Evolutionary conservation across 2,329 filamentous ascomycete species (phyloP), one percentile per base, ranked within the genome.

Genomic region (Aspergillus fructus): DNA sequence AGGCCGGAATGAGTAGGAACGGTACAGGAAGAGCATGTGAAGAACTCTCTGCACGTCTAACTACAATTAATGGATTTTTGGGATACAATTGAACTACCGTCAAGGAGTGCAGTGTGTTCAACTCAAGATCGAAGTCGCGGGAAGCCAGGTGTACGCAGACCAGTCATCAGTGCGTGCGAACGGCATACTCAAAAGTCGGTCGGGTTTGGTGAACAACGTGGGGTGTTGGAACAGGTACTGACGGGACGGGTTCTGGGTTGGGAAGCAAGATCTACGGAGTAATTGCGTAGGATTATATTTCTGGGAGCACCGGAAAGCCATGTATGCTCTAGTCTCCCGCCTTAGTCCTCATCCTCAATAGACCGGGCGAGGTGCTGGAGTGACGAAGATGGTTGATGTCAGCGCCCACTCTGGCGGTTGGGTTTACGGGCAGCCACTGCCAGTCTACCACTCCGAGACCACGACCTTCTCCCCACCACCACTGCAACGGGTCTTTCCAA

Each of bases 381-480:
- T 40, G 27, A 34, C 34, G 40, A 52, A 41, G 39, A 51, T 51
- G 48, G 51, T 53, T 53, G 51, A 53, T 53, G 51, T 53, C 51
- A 53, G 51, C 51, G 51, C 42, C 51, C 43, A 52, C 49, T 37
- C 24, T 46, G 23, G 46, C 42, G 55, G 49, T 60, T 59, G 58
- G 56, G 50, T 62, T 56, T 59, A 60, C 51, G 57, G 59, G 58
- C 58, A 64, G 58, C 58, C 60, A 61, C 61, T 59, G 30, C 59
- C 51, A 53, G 27, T 30, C 27, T 37, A 37, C 42, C 41, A 34
- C 39, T 43, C 24, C 49, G 37, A 42, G 37, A 51, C 23, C 34
- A 50, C 49, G 39, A 46, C 49, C 50, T 54, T 49, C 59, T 58
- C 63, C 53, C 60, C 60, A 61, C 55, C 56, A 52, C 52, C 59